Evolutionary conservation across 306 rosid genomes (phyloP).

Genomic region (Rubus parviflorus): DNA sequence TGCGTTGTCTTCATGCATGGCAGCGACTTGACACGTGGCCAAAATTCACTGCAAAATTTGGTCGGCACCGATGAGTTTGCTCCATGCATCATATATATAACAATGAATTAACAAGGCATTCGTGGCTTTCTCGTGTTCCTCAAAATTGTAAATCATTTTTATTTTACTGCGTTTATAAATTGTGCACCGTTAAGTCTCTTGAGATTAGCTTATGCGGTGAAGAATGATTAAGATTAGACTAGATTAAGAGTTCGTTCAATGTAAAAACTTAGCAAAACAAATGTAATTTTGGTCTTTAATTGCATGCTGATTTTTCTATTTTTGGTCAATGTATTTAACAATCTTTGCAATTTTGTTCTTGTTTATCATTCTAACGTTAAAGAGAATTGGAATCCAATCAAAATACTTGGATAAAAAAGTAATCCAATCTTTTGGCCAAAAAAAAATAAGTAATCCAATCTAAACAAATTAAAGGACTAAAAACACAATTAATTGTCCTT

Average conservation of each 20-base stretch:
- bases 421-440: background rate
- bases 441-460: background rate
- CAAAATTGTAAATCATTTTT: no score
- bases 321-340: no score
- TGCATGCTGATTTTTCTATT: no score
- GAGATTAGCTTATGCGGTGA: no score
- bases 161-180: no score
- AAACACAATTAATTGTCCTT: background rate
- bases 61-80: background rate
- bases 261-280: no score
- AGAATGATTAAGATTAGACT: no score
- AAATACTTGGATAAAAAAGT: background rate
- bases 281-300: no score
- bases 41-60: background rate
- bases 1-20: conserved; percentile 10
- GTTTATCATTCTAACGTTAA: background rate
- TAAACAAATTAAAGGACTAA: background rate
- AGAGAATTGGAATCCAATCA: background rate
- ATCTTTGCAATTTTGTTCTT: background rate
- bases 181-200: no score
- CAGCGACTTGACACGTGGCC: background rate
- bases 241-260: no score
- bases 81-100: background rate
- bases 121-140: background rate
- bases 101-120: background rate